phyloP scores from a whole-genome alignment of 306 rosid species.

The Aeschynomene evenia region DNA sequence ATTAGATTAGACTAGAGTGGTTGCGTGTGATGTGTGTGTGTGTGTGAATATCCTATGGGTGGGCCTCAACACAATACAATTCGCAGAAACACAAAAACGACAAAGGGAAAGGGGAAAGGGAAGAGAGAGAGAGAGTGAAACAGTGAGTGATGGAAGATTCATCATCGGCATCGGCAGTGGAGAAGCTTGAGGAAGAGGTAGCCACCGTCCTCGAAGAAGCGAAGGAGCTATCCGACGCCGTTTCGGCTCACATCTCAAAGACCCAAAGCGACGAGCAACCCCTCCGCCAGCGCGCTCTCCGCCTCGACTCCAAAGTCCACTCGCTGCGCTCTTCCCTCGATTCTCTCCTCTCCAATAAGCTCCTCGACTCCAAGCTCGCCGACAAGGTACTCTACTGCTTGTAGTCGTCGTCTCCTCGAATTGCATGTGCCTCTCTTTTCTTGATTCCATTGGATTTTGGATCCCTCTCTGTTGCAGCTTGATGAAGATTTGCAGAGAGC shows the following conservation, averaged over 20 bases:
- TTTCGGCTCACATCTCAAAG: slow-evolving; percentile 50
- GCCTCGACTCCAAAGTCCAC: slow-evolving; percentile 61
- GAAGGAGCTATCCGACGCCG: slow-evolving; percentile 70
- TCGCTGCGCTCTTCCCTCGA: slow-evolving; percentile 61
- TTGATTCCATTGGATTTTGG: too few species aligned
- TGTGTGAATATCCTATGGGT: not conserved
- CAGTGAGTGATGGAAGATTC: slow-evolving; percentile 24
- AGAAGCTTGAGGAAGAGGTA: slow-evolving; percentile 57
- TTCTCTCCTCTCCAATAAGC: slow-evolving; percentile 53
- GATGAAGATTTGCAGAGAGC: slow-evolving; percentile 91
- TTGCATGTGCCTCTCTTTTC: not conserved
- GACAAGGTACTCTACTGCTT: slow-evolving; percentile 46
- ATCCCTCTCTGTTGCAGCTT: slow-evolving; percentile 33
- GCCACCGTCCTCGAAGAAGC: slow-evolving; percentile 61
- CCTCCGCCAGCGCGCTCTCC: slow-evolving; percentile 67
- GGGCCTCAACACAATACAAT: not conserved
- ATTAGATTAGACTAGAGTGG: not conserved
- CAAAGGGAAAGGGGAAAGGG: not conserved
- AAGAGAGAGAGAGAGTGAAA: not conserved
- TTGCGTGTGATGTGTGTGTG: not conserved
- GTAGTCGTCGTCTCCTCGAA: not conserved
- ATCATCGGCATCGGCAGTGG: not conserved
- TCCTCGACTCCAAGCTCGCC: slow-evolving; percentile 51
- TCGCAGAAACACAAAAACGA: not conserved
- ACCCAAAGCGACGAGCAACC: slow-evolving; percentile 57